Evolutionary conservation across 257 asterid species (phyloP).

Genomic region (Nicotiana noctiflora): DNA sequence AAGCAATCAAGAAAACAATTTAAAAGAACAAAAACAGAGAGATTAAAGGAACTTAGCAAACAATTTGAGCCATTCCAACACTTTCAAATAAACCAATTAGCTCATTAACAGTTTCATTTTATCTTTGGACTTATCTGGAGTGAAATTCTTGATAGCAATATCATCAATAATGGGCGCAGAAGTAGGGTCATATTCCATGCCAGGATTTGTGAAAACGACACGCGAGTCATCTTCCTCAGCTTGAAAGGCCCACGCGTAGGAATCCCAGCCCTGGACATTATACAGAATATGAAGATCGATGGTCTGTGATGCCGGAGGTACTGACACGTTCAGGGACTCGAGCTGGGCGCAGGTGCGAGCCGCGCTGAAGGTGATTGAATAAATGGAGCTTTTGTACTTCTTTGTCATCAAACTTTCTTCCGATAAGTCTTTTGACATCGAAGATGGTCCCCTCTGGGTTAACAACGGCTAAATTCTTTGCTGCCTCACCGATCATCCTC

Average conservation of each 20-base stretch:
- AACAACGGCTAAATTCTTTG: constrained; percentile 3
- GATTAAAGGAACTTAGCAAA: too few species aligned
- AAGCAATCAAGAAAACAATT: too few species aligned
- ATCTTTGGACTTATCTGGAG: constrained; percentile 64
- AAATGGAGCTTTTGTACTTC: constrained; percentile 65
- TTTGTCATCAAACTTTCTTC: too few species aligned
- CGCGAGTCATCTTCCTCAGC: constrained; percentile 44
- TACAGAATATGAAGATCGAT: constrained; percentile 89
- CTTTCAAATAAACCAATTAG: too few species aligned
- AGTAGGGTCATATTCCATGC: constrained; percentile 97
- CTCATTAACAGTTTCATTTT: too few species aligned
- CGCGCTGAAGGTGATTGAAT: constrained; percentile 87
- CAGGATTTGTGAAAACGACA: constrained; percentile 69
- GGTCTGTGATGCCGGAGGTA: constrained; percentile 75
- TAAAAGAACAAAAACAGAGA: too few species aligned
- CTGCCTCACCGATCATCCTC: constrained; percentile 9
- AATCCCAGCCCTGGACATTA: constrained; percentile 90
- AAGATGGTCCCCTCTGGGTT: constrained; percentile 4
- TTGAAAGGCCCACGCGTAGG: constrained; percentile 87
- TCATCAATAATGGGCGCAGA: constrained; percentile 96
- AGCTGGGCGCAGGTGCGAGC: constrained; percentile 98
- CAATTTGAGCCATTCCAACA: too few species aligned
- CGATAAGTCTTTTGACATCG: constrained; percentile 5
- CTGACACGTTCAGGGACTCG: constrained; percentile 90
- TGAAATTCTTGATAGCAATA: constrained; percentile 79